Conservation (phyloP, 768 basidiomycete genomes). For the Agrocybe chaxingu region DNA sequence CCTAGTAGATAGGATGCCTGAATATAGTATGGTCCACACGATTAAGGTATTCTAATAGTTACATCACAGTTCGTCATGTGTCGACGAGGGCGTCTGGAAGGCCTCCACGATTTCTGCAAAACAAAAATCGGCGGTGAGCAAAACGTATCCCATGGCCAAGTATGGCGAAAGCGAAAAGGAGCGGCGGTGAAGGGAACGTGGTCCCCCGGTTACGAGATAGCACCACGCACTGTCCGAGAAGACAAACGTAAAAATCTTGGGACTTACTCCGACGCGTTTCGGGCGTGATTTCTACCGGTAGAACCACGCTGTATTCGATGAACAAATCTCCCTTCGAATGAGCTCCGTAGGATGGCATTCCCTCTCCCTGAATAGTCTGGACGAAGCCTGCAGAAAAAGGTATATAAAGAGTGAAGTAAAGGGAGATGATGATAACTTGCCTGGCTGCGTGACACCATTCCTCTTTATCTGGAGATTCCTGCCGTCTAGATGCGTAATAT, state of each 20-base stretch:
- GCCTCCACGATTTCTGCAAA: slow-evolving; percentile 51
- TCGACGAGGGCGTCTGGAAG: slow-evolving; percentile 40
- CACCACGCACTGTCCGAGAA: neutral
- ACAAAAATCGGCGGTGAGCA: slow-evolving; percentile 6
- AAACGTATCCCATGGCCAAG: neutral
- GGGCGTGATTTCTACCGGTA: slow-evolving; percentile 70
- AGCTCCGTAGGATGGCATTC: slow-evolving; percentile 74
- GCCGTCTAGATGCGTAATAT: slow-evolving; percentile 90
- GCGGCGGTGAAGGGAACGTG: neutral
- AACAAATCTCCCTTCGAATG: slow-evolving; percentile 75
- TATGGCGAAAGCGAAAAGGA: neutral
- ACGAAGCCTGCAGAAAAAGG: slow-evolving; percentile 61
- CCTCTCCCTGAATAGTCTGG: slow-evolving; percentile 82
- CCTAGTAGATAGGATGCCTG: neutral
- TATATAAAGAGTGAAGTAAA: neutral
- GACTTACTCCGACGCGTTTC: slow-evolving; percentile 75
- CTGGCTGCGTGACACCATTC: slow-evolving; percentile 88
- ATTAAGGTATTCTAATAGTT: slow-evolving; percentile 19
- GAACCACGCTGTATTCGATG: slow-evolving; percentile 89
- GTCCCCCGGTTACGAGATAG: neutral
- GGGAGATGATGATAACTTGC: slow-evolving; percentile 32
- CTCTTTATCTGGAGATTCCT: slow-evolving; percentile 69
- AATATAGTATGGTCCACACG: slow-evolving; percentile 12
- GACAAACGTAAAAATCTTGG: neutral
- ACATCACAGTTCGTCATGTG: slow-evolving; percentile 42